Base-by-base conservation (phyloP, 257 asterid species). In the Forsythia viridissima region DNA sequence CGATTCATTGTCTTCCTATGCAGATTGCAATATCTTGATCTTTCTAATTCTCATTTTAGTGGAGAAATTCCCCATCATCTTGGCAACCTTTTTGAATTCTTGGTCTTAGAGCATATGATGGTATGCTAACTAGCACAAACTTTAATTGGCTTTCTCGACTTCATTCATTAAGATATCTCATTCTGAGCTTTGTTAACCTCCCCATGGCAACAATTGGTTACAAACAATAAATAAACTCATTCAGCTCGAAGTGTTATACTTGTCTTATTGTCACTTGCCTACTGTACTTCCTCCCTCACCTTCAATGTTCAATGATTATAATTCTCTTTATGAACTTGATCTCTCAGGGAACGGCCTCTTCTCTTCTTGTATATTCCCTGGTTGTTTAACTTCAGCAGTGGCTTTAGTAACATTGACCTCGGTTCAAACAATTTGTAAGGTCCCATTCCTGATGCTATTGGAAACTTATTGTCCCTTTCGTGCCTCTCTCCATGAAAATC, bases 101-200 rank as follows among this genome's bases (percentile, higher is more conserved):
- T 72, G 84, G 77, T 73, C 72, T 85, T n/a, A 20, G 74, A 5
- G 0, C 8, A 2, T 5, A 16, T 43, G 42, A 30, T 42, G 0
- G 40, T 70, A 38, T 12, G 65, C 46, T 43, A 38, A n/a, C 51
- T 12, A 73, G 68, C 59, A 37, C 75, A 20, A 79, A 39, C 15
- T 74, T 82, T 30, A 71, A 73, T 0, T 83, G 82, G 87, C 5
- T 80, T 40, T 76, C 75, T 46, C 39, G 8, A 51, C 52, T 61
- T 82, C 15, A 5, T 42, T 78, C 57, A 24, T 46, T 79, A 48
- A 76, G 65, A 36, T 36, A 79, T 9, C 76, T 85, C 2, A 36
- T 63, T 8, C 57, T 82, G 41, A 4, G 51, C 12, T 4, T 2
- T 18, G 77, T 37, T 40, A 3, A 76, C 70, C 76, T 83, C 20